phyloP scores from a whole-genome alignment of 805 yeast species.

The Metschnikowia cubensis region DNA sequence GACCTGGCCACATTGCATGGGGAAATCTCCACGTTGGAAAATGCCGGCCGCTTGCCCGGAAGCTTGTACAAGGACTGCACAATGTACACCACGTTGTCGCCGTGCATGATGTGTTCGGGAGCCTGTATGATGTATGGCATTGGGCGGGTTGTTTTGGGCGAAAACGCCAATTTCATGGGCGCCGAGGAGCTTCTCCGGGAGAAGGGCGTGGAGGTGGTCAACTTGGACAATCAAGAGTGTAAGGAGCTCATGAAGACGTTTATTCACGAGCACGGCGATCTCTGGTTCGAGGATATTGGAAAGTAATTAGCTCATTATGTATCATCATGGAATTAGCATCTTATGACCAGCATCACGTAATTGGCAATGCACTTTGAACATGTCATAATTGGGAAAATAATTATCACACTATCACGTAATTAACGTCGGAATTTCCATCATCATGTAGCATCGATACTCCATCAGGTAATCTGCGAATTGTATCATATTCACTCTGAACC shows the following conservation, averaged over 20 bases:
- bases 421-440: no score
- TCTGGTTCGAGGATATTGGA: constrained; percentile 83
- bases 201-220: constrained; percentile 70
- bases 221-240: constrained; percentile 57
- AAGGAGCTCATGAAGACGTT: constrained; percentile 71
- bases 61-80: constrained; percentile 78
- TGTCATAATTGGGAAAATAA: no score
- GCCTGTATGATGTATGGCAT: constrained; percentile 87
- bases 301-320: constrained; percentile 14
- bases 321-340: no score
- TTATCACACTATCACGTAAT: no score
- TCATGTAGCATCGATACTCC: no score
- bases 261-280: constrained; percentile 70
- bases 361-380: no score
- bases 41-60: constrained; percentile 86
- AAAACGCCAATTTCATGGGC: constrained; percentile 76
- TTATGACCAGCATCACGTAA: no score
- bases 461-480: no score
- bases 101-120: constrained; percentile 95
- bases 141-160: constrained; percentile 84
- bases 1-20: constrained; percentile 84
- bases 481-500: no score
- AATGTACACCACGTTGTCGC: constrained; percentile 87
- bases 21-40: constrained; percentile 83
- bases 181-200: constrained; percentile 70